phyloP scores from a whole-genome alignment of 345 rosid genomes.

The Ricinus communis region DNA sequence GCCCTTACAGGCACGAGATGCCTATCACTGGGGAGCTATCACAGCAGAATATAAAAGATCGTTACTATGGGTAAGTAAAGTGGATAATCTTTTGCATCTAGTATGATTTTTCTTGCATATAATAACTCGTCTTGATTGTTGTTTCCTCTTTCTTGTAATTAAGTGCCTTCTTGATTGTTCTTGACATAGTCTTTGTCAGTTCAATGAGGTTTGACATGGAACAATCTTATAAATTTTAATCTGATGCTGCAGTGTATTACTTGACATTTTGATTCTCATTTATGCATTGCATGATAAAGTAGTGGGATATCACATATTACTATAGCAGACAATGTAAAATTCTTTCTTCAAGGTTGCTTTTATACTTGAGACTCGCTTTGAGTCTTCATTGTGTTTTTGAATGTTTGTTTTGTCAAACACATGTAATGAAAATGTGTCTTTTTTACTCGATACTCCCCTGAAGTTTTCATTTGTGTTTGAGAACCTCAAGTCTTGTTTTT shows the following conservation, averaged over 20 bases:
- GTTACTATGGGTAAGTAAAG: constrained; percentile 81
- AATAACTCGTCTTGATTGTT: neutral
- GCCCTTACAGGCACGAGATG: constrained; percentile 98
- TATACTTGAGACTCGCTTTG: too few relatives aligned
- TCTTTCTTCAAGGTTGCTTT: neutral
- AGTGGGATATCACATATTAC: neutral
- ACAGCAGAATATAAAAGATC: constrained; percentile 94
- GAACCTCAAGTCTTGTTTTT: neutral
- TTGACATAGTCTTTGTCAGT: neutral
- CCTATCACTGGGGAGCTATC: constrained; percentile 90
- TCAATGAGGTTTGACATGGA: neutral
- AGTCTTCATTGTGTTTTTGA: too few relatives aligned
- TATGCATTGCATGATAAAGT: neutral
- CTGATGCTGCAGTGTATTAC: neutral
- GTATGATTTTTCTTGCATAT: neutral
- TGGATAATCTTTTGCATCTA: neutral
- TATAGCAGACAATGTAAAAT: neutral
- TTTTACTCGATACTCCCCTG: neutral
- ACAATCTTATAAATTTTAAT: neutral
- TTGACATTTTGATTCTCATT: neutral
- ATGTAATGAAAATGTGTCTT: too few relatives aligned
- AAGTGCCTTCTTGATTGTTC: neutral
- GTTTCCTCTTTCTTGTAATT: neutral
- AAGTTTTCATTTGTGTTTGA: neutral
- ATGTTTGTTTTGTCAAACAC: too few relatives aligned